phyloP scores from a whole-genome alignment of 2,329 filamentous ascomycete genomes.

The Fusarium goolgardi region DNA sequence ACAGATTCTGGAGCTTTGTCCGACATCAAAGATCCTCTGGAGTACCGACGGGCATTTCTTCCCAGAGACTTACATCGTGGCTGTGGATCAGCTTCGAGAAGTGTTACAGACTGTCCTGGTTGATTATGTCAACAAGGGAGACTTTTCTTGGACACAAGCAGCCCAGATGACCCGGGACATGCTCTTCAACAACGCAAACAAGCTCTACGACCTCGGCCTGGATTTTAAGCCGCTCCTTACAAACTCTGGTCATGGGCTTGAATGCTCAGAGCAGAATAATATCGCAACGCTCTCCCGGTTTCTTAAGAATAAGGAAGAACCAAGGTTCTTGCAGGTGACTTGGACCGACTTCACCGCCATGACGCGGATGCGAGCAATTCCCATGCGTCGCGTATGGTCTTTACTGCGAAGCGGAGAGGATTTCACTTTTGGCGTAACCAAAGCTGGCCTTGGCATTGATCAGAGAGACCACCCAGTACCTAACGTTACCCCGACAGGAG shows the following conservation, averaged over 20 bases:
- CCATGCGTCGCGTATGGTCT: slow-evolving; percentile 66
- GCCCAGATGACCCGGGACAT: slow-evolving; percentile 73
- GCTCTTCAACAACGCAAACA: slow-evolving; percentile 81
- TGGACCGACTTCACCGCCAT: slow-evolving; percentile 84
- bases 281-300: slow-evolving; percentile 49
- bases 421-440: slow-evolving; percentile 69
- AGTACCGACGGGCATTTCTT: slow-evolving; percentile 85
- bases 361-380: slow-evolving; percentile 73
- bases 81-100: slow-evolving; percentile 77
- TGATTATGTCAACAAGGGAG: slow-evolving; percentile 73
- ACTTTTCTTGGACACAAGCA: slow-evolving; percentile 71
- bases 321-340: slow-evolving; percentile 77
- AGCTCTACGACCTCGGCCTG: slow-evolving; percentile 74
- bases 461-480: slow-evolving; percentile 72
- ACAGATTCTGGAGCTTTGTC: slow-evolving; percentile 79
- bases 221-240: slow-evolving; percentile 49
- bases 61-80: slow-evolving; percentile 80
- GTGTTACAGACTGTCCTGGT: slow-evolving; percentile 75
- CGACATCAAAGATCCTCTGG: slow-evolving; percentile 80
- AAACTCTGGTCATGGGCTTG: slow-evolving; percentile 7
- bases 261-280: slow-evolving; percentile 13
- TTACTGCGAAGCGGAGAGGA: slow-evolving; percentile 59
- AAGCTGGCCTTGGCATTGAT: slow-evolving; percentile 72
- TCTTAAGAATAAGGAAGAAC: slow-evolving; percentile 59
- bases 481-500: slow-evolving; percentile 68